Conservation (phyloP, 495 filamentous ascomycete species). For the Xylaria sp. region DNA sequence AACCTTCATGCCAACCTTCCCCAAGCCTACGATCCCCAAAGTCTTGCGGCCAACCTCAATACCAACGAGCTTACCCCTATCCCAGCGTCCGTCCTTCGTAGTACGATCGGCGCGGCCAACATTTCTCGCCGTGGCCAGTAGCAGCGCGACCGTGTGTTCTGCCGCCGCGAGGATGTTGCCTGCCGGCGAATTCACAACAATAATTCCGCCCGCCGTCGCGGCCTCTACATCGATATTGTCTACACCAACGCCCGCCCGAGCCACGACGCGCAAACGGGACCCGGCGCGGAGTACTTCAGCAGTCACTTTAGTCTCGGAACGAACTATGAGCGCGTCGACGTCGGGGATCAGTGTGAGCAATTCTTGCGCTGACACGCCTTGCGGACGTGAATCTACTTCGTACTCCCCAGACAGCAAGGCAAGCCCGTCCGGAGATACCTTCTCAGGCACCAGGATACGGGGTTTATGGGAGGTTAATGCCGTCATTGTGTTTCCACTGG, state of each 20-base stretch:
- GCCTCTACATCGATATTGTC: conserved; percentile 76
- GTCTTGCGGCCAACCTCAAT: conserved; percentile 75
- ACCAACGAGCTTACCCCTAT: conserved; percentile 70
- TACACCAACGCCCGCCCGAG: conserved; percentile 75
- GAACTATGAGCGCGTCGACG: conserved; percentile 73
- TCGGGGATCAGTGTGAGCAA: conserved; percentile 64
- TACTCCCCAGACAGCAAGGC: conserved; percentile 62
- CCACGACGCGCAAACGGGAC: conserved; percentile 71
- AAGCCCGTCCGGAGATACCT: conserved; percentile 75
- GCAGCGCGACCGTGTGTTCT: conserved; percentile 70
- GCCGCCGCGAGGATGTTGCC: conserved; percentile 77
- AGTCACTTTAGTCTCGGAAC: conserved; percentile 76
- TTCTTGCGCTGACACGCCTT: conserved; percentile 61
- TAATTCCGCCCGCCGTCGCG: conserved; percentile 69
- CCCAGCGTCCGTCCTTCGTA: conserved; percentile 70
- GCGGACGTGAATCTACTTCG: conserved; percentile 63
- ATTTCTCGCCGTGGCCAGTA: conserved; percentile 71
- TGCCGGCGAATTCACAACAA: conserved; percentile 73
- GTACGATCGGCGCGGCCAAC: conserved; percentile 64
- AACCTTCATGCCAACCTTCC: conserved; percentile 76
- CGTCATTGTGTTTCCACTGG: not conserved
- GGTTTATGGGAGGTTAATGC: conserved; percentile 35
- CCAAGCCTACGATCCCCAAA: conserved; percentile 70
- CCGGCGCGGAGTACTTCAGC: conserved; percentile 59
- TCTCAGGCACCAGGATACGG: conserved; percentile 73